Evolutionary conservation across 768 basidiomycete genomes (phyloP).

Genomic region (Dioszegia crocea): DNA sequence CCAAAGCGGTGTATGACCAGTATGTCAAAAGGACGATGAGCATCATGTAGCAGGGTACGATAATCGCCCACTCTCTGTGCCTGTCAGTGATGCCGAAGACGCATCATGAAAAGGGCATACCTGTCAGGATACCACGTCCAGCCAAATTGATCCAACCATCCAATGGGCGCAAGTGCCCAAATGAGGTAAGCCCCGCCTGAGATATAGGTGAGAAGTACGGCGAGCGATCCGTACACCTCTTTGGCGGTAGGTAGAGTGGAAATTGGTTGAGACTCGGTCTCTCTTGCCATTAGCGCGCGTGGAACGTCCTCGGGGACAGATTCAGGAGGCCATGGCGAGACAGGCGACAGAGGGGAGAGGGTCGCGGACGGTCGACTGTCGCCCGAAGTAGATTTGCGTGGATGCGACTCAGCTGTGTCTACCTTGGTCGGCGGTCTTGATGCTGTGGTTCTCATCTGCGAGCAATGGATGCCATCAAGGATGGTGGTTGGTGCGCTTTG

Average conservation of each 20-base stretch:
- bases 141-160: constrained; percentile 22
- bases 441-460: no score
- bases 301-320: not conserved
- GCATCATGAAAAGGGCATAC: constrained; percentile 20
- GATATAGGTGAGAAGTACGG: constrained; percentile 41
- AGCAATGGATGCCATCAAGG: no score
- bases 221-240: constrained; percentile 46
- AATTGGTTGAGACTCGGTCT: not conserved
- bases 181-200: constrained; percentile 30
- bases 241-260: constrained; percentile 31
- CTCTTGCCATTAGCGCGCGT: not conserved
- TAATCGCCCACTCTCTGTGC: constrained; percentile 45
- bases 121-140: constrained; percentile 47
- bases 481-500: no score
- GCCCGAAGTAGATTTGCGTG: no score
- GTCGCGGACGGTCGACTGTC: no score
- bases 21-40: constrained; percentile 45
- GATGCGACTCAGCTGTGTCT: no score
- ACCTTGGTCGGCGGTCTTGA: not conserved
- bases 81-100: not conserved
- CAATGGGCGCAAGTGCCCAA: constrained; percentile 42
- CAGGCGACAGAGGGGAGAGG: constrained; percentile 37
- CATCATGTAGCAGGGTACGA: constrained; percentile 46
- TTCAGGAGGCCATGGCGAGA: constrained; percentile 47
- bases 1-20: constrained; percentile 36